Conservation (phyloP, 139 green algal species). For the Closterium sp. region DNA sequence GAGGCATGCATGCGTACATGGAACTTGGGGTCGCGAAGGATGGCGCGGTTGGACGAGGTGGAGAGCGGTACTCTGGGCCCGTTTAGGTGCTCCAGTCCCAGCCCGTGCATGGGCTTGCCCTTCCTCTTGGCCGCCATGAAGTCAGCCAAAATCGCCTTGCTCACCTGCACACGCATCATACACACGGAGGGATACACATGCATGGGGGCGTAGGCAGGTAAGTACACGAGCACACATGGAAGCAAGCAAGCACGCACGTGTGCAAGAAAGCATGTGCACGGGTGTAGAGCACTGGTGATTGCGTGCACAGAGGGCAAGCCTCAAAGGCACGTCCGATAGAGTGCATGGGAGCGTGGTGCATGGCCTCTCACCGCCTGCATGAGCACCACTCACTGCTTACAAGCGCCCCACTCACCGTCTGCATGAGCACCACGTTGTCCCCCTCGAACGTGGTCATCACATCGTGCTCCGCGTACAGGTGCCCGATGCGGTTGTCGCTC, state of each 20-base stretch:
- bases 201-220: too few species aligned
- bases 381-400: slow-evolving; percentile 81
- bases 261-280: too few species aligned
- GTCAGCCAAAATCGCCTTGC: slow-evolving; percentile 43
- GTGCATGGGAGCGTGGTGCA: too few species aligned
- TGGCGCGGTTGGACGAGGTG: background rate
- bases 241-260: background rate
- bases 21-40: slow-evolving; percentile 11
- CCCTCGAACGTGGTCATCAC: slow-evolving; percentile 89
- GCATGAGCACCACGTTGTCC: slow-evolving; percentile 93
- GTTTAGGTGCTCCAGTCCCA: slow-evolving; percentile 47
- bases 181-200: background rate
- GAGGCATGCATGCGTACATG: slow-evolving; percentile 18
- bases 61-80: slow-evolving; percentile 1
- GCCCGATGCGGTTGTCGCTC: slow-evolving; percentile 79
- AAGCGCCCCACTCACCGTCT: slow-evolving; percentile 59
- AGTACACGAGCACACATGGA: background rate
- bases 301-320: too few species aligned
- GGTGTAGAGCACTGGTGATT: too few species aligned
- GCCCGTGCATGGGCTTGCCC: slow-evolving; percentile 19
- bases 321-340: background rate
- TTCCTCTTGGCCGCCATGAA: slow-evolving; percentile 27
- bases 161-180: slow-evolving; percentile 28
- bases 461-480: slow-evolving; percentile 82
- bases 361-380: slow-evolving; percentile 74